phyloP scores from a whole-genome alignment of 225 moss, liverwort and hornwort genomes.

The Marchantia paleacea region DNA sequence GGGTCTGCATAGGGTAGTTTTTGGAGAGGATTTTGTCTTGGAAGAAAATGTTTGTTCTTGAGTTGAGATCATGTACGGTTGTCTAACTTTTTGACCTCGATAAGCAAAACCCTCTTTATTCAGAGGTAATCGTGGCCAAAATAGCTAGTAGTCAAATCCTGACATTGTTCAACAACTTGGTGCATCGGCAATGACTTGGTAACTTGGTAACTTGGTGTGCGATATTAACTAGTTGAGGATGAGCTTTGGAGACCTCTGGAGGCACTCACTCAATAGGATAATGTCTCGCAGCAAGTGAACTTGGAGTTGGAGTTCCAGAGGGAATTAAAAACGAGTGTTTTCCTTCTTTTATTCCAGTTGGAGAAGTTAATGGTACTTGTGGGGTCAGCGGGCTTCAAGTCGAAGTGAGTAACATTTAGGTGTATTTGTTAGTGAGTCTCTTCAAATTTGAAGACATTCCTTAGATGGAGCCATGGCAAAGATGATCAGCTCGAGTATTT shows the following conservation, averaged over 20 bases:
- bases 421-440: background rate
- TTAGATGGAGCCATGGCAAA: conserved; percentile 68
- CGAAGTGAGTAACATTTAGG: background rate
- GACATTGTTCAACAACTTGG: background rate
- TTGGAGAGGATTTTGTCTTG: background rate
- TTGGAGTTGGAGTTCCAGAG: too few relatives aligned
- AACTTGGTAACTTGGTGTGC: too few relatives aligned
- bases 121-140: background rate
- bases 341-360: too few relatives aligned
- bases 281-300: background rate
- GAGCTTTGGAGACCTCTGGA: background rate
- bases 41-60: background rate
- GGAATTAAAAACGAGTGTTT: background rate
- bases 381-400: background rate
- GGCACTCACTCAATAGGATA: background rate
- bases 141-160: background rate
- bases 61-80: background rate
- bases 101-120: background rate
- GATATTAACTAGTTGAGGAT: background rate
- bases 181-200: background rate
- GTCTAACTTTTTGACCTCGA: background rate
- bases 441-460: background rate
- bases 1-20: background rate
- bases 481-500: conserved; percentile 95
- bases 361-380: background rate